These are phyloP conservation scores for Fusarium mexicanum DNA, from an alignment of 2,329 filamentous ascomycete species.

Conservation along the genomic window DNA sequence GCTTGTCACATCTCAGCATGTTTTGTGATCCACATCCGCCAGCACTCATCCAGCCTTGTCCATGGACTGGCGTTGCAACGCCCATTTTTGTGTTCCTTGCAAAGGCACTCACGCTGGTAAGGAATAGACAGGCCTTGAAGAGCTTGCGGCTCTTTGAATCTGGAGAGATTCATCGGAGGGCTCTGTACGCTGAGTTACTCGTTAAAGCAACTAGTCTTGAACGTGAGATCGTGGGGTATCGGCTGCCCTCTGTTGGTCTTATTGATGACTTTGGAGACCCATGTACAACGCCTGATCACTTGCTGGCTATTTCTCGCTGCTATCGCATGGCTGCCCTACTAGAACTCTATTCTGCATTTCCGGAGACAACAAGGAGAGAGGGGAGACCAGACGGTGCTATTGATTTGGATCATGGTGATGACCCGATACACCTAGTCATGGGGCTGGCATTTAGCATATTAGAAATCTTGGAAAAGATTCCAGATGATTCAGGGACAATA, in stretches of 20 bases:
- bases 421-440: background rate
- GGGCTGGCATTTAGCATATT: background rate
- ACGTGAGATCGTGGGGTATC: background rate
- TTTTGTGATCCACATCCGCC: background rate
- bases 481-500: slow-evolving; percentile 8
- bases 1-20: slow-evolving; percentile 9
- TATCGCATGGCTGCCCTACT: slow-evolving; percentile 16
- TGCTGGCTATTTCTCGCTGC: slow-evolving; percentile 1
- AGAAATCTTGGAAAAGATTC: background rate
- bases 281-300: background rate
- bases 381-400: background rate
- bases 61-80: slow-evolving; percentile 25
- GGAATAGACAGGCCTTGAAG: slow-evolving; percentile 9
- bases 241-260: background rate
- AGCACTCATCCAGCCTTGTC: background rate
- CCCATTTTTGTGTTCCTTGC: slow-evolving; percentile 18
- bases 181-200: background rate
- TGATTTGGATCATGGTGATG: background rate
- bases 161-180: background rate
- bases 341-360: slow-evolving; percentile 18
- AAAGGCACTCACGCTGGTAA: background rate
- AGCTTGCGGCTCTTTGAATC: background rate
- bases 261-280: slow-evolving; percentile 18
- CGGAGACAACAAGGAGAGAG: background rate
- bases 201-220: slow-evolving; percentile 1